phyloP scores from a whole-genome alignment of 1,139 yeast genomes.

The Nadsonia starkeyi-henricii region DNA sequence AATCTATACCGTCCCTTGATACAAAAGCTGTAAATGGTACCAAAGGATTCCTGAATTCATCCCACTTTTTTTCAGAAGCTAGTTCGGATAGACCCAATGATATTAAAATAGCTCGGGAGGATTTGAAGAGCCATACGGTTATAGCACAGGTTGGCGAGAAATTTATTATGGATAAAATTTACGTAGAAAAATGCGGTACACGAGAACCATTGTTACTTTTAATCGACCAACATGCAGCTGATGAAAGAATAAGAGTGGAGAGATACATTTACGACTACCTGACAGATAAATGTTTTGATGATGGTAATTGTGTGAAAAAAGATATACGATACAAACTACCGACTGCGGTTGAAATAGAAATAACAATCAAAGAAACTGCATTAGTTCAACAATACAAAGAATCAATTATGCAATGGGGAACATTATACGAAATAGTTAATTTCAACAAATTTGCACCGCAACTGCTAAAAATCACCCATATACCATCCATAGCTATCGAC shows the following conservation, averaged over 20 bases:
- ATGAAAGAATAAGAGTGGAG: conserved; percentile 54
- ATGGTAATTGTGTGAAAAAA: not conserved
- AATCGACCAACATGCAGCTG: conserved; percentile 71
- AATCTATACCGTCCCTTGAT: conserved; percentile 4
- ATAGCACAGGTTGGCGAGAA: conserved; percentile 42
- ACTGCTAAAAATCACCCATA: not conserved
- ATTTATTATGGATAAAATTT: conserved; percentile 35
- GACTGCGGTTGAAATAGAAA: conserved; percentile 14
- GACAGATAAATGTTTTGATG: not conserved
- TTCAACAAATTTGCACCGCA: not conserved
- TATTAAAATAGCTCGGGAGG: conserved; percentile 5
- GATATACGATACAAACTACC: conserved; percentile 4
- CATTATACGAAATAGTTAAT: conserved; percentile 7
- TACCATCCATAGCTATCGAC: not conserved
- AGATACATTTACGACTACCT: conserved; percentile 26
- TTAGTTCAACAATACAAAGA: conserved; percentile 7
- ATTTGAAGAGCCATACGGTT: conserved; percentile 10
- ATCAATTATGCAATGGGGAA: conserved; percentile 14
- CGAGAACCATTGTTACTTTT: conserved; percentile 23
- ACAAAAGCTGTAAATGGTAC: conserved; percentile 2
- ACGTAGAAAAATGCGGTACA: not conserved
- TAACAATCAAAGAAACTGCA: conserved; percentile 21
- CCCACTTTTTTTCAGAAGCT: conserved; percentile 2
- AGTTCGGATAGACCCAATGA: conserved; percentile 2
- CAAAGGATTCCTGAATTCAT: conserved; percentile 4